Evolutionary conservation across 1,284 basidiomycete species (phyloP).

Genomic region (Cystobasidium sp.): DNA sequence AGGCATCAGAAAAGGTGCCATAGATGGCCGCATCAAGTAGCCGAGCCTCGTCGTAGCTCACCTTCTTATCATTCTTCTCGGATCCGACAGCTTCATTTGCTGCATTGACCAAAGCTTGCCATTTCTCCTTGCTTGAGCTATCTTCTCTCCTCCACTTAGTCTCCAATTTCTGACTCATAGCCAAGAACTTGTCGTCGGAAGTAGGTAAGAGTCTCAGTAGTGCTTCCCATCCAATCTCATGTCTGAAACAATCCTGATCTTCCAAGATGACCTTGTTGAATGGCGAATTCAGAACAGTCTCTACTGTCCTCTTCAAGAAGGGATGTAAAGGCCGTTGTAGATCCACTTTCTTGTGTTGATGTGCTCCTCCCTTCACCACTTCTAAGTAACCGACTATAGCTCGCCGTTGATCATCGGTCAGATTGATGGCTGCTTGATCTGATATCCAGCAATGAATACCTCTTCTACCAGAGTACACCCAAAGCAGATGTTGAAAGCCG

Average conservation of each 20-base stretch:
- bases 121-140: conserved; percentile 69
- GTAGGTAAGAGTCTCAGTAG: conserved; percentile 79
- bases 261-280: conserved; percentile 75
- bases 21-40: not conserved
- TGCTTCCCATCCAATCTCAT: conserved; percentile 72
- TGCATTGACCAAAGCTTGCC: conserved; percentile 66
- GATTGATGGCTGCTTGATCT: conserved; percentile 80
- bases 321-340: conserved; percentile 69
- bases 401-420: conserved; percentile 89
- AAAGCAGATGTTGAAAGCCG: conserved; percentile 76
- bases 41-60: not conserved
- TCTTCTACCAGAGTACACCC: conserved; percentile 98
- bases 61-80: conserved; percentile 33
- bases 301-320: conserved; percentile 66
- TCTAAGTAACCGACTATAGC: conserved; percentile 85
- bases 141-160: conserved; percentile 67
- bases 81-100: conserved; percentile 54
- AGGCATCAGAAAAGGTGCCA: not conserved
- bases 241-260: conserved; percentile 85
- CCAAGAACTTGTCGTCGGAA: conserved; percentile 41
- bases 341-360: conserved; percentile 83
- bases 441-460: conserved; percentile 99
- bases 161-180: conserved; percentile 59
- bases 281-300: conserved; percentile 60
- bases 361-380: conserved; percentile 80